A percentile compares a stretch with the other conserved stretches of the same genome.
Conservation (phyloP, 2,329 filamentous ascomycete species). For the Eutypa lata region DNA sequence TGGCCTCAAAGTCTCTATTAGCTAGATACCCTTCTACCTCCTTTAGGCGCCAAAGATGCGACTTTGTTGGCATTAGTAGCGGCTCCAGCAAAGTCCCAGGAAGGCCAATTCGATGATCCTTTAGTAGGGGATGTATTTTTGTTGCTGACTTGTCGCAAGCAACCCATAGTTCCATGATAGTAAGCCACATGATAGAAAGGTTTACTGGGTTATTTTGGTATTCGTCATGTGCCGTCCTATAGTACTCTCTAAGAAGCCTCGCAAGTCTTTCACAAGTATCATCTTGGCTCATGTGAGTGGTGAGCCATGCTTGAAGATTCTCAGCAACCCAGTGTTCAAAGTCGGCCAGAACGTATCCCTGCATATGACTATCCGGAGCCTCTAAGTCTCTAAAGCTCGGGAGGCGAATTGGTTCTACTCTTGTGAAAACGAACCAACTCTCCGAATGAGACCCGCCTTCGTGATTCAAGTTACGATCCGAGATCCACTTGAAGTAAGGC, state of each 20-base stretch:
- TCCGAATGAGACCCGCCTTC: not conserved
- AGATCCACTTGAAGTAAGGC: not conserved
- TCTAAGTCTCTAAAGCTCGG: not conserved
- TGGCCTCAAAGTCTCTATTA: not conserved
- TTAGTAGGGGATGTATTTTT: not conserved
- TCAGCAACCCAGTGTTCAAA: conserved; percentile 1
- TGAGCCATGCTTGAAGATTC: not conserved
- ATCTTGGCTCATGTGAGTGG: not conserved
- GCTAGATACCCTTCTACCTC: not conserved
- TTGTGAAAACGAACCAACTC: not conserved
- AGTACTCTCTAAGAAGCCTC: conserved; percentile 30
- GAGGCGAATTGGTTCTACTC: not conserved
- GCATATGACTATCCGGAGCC: not conserved
- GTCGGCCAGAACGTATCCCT: not conserved
- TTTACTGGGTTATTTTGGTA: conserved; percentile 43
- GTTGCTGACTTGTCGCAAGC: conserved; percentile 44
- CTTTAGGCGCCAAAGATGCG: not conserved
- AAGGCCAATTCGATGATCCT: not conserved
- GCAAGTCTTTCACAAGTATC: not conserved
- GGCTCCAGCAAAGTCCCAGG: not conserved
- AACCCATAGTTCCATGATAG: conserved; percentile 56
- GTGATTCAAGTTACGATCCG: not conserved
- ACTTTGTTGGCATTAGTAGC: not conserved
- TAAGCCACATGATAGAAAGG: conserved; percentile 54
- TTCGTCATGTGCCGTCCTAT: conserved; percentile 11